Evolutionary conservation across 1,284 basidiomycete genomes (phyloP), one percentile per base, ranked within the genome.

Genomic region (Ganoderma lucidum): DNA sequence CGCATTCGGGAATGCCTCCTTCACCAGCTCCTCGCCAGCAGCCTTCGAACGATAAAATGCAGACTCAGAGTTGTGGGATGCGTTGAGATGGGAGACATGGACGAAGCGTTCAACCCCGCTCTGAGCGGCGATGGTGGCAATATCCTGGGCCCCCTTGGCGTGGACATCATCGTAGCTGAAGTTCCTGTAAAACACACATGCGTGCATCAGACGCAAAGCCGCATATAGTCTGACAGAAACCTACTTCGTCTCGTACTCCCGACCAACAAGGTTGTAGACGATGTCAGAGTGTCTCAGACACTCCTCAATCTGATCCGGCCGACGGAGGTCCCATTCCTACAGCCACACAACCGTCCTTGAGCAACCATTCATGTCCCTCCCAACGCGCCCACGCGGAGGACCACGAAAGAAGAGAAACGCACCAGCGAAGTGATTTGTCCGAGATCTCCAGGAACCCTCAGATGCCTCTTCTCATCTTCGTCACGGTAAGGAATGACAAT

Each of bases 381-480:
- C 30, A 35, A 61, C 65, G 62, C 66, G 65, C 45, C 19, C 64
- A 39, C 45, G n/a, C 59, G 51, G 39, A 55, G 19, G 37, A 9
- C 30, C 28, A 17, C 15, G 10, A 44, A 62, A 32, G 32, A 19
- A 48, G 48, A 61, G 39, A 45, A 37, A 82, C 88, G 77, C 73
- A 96, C 96, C 90, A 99, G 91, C 73, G 96, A 91, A 67, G 98
- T 94, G 74, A 99, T 93, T 85, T 98, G 96, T 39, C 98, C 98
- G 67, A 99, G 87, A 84, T 99, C 98, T 64, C 98, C 98, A 89
- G 94, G 95, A 10, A 95, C 93, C 82, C 93, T 94, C 78, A 99
- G 85, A 79, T 95, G 90, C 71, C 98, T 88, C 81, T 94, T 96
- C 80, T 96, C 93, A 79, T 99, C 96, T 80, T 97, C 96, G 76